phyloP scores from a whole-genome alignment of 257 asterid genomes.

The Coffea eugenioides region DNA sequence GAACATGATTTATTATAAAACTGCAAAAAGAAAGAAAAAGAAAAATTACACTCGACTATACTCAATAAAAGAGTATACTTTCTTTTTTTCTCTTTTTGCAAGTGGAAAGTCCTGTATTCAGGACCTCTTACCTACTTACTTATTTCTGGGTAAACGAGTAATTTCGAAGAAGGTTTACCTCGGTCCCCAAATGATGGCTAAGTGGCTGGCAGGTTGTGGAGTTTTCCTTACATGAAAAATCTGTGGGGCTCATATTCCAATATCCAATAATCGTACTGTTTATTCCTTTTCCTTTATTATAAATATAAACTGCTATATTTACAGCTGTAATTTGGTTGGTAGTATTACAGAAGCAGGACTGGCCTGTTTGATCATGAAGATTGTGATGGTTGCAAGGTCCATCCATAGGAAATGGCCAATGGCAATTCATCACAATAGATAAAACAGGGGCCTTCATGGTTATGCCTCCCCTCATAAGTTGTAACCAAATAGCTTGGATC shows the following conservation, averaged over 20 bases:
- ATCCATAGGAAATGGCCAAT: neutral
- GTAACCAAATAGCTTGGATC: conserved; percentile 30
- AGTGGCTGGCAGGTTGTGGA: neutral
- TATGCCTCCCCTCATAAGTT: conserved; percentile 35
- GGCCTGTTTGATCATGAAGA: neutral
- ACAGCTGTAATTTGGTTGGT: neutral
- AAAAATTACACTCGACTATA: neutral
- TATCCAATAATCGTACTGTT: neutral
- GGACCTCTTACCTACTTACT: too few relatives aligned
- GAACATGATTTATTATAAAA: neutral
- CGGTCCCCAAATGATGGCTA: neutral
- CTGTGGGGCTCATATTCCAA: neutral
- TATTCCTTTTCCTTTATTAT: neutral
- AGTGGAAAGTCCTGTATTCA: too few relatives aligned
- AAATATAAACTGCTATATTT: neutral
- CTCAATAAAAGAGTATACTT: neutral
- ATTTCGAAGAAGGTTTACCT: neutral
- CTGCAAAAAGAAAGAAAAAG: neutral
- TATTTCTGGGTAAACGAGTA: too few relatives aligned
- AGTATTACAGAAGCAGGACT: neutral
- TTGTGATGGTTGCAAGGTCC: conserved; percentile 15
- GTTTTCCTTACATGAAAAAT: neutral
- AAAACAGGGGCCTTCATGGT: conserved; percentile 29
- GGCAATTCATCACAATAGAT: conserved; percentile 15
- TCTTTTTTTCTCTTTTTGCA: too few relatives aligned